These are phyloP conservation scores for Sarcomyxa edulis DNA, from an alignment of 768 basidiomycete species.

Conservation along the genomic window DNA sequence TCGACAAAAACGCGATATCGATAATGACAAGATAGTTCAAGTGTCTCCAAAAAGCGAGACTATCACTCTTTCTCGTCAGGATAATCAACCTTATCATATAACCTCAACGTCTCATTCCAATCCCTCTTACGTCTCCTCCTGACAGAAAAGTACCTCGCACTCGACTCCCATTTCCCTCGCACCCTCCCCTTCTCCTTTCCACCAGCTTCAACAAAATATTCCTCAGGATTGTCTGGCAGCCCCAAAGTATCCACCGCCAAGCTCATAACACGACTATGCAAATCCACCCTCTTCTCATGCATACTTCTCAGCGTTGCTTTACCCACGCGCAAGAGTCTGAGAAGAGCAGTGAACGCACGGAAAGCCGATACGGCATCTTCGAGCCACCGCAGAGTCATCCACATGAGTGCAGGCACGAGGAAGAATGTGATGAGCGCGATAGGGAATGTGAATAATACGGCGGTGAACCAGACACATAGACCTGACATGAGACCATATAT, in stretches of 20 bases:
- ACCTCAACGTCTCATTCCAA: constrained; percentile 81
- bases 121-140: constrained; percentile 76
- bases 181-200: constrained; percentile 71
- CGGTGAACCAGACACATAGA: constrained; percentile 54
- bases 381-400: constrained; percentile 85
- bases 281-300: constrained; percentile 43
- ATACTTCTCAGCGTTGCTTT: constrained; percentile 49
- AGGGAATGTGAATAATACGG: constrained; percentile 57
- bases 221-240: constrained; percentile 68
- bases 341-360: constrained; percentile 63
- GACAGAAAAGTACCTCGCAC: constrained; percentile 74
- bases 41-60: too few relatives aligned
- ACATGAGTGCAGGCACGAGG: constrained; percentile 73
- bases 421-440: constrained; percentile 51
- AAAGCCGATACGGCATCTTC: constrained; percentile 80
- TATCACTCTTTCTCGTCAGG: constrained; percentile 43
- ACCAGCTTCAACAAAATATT: constrained; percentile 51
- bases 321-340: constrained; percentile 59
- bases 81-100: constrained; percentile 83
- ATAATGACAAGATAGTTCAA: constrained; percentile 4
- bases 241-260: constrained; percentile 53
- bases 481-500: constrained; percentile 78
- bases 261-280: constrained; percentile 64
- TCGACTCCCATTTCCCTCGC: constrained; percentile 62
- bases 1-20: not conserved